Conservation (phyloP, 345 rosid species). For the Passiflora organensis region DNA sequence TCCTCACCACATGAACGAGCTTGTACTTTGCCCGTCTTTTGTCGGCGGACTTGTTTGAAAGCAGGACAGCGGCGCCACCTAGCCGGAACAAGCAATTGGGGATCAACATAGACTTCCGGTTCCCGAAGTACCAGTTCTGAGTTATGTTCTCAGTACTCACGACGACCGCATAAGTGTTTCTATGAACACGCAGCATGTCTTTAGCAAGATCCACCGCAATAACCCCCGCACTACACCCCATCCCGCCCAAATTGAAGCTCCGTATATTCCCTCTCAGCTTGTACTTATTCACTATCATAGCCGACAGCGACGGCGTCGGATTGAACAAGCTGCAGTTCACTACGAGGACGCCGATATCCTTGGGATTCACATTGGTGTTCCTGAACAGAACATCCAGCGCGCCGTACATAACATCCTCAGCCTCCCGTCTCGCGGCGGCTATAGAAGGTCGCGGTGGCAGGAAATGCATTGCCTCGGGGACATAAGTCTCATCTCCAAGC, state of each 20-base stretch:
- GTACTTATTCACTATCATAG: slow-evolving; percentile 23
- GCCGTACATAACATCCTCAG: slow-evolving; percentile 25
- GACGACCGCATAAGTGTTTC: no score
- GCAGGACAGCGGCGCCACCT: no score
- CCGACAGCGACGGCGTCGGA: slow-evolving; percentile 18
- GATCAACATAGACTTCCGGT: no score
- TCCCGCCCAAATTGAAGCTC: slow-evolving; percentile 23
- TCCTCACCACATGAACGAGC: no score
- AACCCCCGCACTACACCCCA: slow-evolving; percentile 28
- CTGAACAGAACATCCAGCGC: slow-evolving; percentile 15
- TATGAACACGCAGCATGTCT: no score
- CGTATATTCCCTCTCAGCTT: slow-evolving; percentile 18
- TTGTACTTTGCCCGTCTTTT: no score
- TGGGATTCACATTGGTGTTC: slow-evolving; percentile 17
- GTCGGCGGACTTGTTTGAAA: no score
- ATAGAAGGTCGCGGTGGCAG: slow-evolving; percentile 18
- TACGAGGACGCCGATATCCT: slow-evolving; percentile 18
- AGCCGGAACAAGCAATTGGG: no score
- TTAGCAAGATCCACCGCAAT: slow-evolving; percentile 23
- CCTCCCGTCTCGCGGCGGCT: slow-evolving; percentile 19
- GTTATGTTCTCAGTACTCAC: no score
- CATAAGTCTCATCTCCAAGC: slow-evolving; percentile 21
- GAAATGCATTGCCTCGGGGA: slow-evolving; percentile 20
- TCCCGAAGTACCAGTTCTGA: no score
- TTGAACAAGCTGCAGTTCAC: slow-evolving; percentile 27